Percentiles rank a stretch among this genome's conserved stretches.
These are phyloP conservation scores for Prosopis cineraria DNA, from an alignment of 306 rosid species.

Conservation along the genomic window DNA sequence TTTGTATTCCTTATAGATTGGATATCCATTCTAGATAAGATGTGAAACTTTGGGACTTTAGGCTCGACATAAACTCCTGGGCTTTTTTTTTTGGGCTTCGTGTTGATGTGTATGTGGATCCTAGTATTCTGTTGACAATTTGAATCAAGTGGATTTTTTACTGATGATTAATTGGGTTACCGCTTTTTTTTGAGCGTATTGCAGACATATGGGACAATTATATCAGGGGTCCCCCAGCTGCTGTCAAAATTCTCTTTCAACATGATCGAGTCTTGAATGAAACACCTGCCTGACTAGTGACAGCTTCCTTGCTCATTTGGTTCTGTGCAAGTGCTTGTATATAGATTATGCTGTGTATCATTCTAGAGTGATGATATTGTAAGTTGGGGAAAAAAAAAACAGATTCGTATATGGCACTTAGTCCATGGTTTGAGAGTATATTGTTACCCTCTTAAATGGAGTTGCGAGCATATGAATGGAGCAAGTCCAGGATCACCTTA, in stretches of 20 bases:
- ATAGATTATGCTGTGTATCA: not conserved
- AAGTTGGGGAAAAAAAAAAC: too few species aligned
- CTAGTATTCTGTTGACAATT: not conserved
- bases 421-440: too few species aligned
- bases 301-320: not conserved
- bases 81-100: not conserved
- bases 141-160: not conserved
- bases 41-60: not conserved
- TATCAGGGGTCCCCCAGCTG: constrained; percentile 76
- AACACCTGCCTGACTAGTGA: not conserved
- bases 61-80: not conserved
- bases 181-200: constrained; percentile 22
- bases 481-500: too few species aligned
- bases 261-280: constrained; percentile 47
- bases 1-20: not conserved
- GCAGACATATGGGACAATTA: constrained; percentile 82
- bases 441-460: too few species aligned
- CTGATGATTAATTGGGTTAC: constrained; percentile 7
- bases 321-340: constrained; percentile 2
- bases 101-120: not conserved
- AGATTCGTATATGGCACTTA: too few species aligned
- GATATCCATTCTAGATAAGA: not conserved
- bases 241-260: constrained; percentile 76
- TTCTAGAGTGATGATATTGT: not conserved
- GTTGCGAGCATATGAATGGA: too few species aligned